Base-by-base conservation (phyloP, 2,329 filamentous ascomycete species). In the Paecilomyces formosus region DNA sequence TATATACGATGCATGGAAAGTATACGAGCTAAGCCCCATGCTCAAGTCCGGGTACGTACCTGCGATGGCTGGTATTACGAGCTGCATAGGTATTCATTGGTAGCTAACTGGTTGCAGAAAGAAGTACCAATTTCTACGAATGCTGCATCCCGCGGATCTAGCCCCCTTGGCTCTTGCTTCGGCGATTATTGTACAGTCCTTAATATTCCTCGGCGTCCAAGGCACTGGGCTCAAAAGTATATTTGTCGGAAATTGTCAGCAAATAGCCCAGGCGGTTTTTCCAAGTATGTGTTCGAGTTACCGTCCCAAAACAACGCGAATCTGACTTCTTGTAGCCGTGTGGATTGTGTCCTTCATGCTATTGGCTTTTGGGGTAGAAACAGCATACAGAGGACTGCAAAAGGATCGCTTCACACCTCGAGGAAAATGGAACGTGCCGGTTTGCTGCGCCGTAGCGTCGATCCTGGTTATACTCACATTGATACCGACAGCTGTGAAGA, bases 321-420 rank as follows among this genome's bases (percentile, higher is more conserved):
- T 52, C 62, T 63, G 33, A 64, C 45, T 49, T 21, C 26, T 13
- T 26, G 50, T 22, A 70, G 67, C 62, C 33, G 39, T 64, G 6
- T 70, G 67, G 67, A 61, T 67, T 50, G 61, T 67, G 35, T 64
- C 63, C 18, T 62, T 63, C 55, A 62, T 62, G 15, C 58, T 68
- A 21, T 57, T 70, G 30, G 58, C 63, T 2, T 66, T 69, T 58
- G 63, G 65, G 39, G 49, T 61, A 21, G 64, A 68, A 53, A 62
- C 64, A 21, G 60, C 63, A 31, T 62, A 61, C 28, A 55, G 65
- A 39, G 60, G 61, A 8, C 55, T 67, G 13, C 59, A 62, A 30
- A 53, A 55, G 18, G 53, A 54, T 6, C 57, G 58, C 51, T 65
- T 66, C 51, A 56, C 57, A 13, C 54, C 63, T 8, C 61, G 60